Evolutionary conservation across 495 filamentous ascomycete genomes (phyloP).

Genomic region (Tuber melanosporum): DNA sequence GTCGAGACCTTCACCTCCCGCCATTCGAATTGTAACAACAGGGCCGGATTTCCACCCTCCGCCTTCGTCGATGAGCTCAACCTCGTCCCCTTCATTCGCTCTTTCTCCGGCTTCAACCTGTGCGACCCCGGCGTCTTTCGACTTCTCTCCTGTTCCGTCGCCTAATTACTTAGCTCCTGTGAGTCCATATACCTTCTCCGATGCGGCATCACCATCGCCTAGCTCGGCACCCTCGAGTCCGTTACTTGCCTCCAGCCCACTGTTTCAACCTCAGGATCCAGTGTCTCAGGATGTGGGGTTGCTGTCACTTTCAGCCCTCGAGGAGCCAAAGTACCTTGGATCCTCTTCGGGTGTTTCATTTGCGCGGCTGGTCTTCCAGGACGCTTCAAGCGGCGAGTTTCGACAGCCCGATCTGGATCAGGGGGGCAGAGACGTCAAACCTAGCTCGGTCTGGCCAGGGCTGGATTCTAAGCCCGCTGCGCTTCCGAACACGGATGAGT

Average conservation of each 20-base stretch:
- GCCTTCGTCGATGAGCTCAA: constrained; percentile 31
- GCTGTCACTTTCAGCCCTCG: constrained; percentile 32
- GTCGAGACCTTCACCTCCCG: constrained; percentile 38
- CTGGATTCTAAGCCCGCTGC: constrained; percentile 19
- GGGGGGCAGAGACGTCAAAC: constrained; percentile 15
- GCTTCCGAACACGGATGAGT: constrained; percentile 34
- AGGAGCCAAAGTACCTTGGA: constrained; percentile 40
- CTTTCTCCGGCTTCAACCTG: constrained; percentile 38
- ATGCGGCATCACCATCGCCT: constrained; percentile 34
- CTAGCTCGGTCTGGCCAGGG: constrained; percentile 22
- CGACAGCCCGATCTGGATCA: constrained; percentile 16
- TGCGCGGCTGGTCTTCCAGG: constrained; percentile 34
- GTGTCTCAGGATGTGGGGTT: constrained; percentile 35
- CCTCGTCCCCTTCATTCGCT: constrained; percentile 39
- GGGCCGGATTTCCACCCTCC: constrained; percentile 38
- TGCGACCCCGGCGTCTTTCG: constrained; percentile 40
- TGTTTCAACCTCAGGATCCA: constrained; percentile 22
- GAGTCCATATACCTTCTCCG: constrained; percentile 40
- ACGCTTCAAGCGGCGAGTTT: constrained; percentile 18
- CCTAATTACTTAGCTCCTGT: constrained; percentile 36
- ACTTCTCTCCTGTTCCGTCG: constrained; percentile 36
- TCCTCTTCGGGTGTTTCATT: constrained; percentile 38
- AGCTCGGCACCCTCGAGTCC: constrained; percentile 39
- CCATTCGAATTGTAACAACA: constrained; percentile 41
- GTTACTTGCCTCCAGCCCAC: constrained; percentile 25